Percentiles rank a stretch among this genome's conserved stretches.
Conservation (phyloP, 306 rosid genomes). For the Cucurbita maxima region DNA sequence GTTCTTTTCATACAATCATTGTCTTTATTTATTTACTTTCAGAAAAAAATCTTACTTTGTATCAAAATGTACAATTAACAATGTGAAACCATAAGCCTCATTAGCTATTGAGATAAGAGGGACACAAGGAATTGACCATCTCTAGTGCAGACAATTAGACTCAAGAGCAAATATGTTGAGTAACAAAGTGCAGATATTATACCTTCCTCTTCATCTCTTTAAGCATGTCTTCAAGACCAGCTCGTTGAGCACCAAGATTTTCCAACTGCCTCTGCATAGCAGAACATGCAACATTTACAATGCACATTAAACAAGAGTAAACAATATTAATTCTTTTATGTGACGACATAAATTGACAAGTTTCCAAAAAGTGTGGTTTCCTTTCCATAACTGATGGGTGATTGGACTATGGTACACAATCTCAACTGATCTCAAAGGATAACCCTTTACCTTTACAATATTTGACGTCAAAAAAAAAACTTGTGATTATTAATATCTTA, state of each 20-base stretch:
- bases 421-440: neutral
- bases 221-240: constrained; percentile 99
- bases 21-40: neutral
- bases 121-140: neutral
- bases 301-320: constrained; percentile 3
- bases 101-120: neutral
- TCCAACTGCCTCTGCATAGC: constrained; percentile 86
- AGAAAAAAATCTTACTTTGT: neutral
- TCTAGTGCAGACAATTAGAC: neutral
- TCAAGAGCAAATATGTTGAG: neutral
- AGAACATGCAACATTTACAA: constrained; percentile 15
- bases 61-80: neutral
- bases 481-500: neutral
- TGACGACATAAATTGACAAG: neutral
- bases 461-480: neutral
- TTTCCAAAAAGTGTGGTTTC: neutral
- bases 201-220: constrained; percentile 99
- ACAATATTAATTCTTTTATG: neutral
- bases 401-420: neutral
- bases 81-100: neutral
- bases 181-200: neutral
- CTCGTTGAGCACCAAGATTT: constrained; percentile 95
- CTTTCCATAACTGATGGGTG: neutral
- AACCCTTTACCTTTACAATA: neutral
- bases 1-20: neutral